Evolutionary conservation across 768 basidiomycete genomes (phyloP), one percentile per base, ranked within the genome.

Genomic region (Suillus cothurnatus): DNA sequence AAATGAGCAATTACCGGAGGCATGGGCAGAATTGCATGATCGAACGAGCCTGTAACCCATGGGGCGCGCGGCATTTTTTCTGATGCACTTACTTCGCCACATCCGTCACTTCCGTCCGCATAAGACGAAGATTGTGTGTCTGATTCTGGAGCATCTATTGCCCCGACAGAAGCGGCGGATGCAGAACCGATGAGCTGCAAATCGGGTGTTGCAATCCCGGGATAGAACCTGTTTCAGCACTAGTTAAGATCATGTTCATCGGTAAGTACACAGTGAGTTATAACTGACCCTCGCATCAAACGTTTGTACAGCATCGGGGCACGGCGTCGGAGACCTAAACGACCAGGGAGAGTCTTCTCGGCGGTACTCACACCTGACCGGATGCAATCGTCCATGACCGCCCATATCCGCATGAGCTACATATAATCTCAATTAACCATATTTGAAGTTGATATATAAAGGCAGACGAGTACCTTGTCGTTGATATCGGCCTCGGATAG

Each of bases 381-480:
- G 66, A 97, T 98, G 74, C 93, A 96, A 64, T 89, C 86, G 72
- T 97, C 94, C 96, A 97, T 97, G 6, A 95, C 93, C 62, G 80
- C 72, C 95, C 95, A 97, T 56, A 96, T 94, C 32, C 86, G 85
- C 83, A 88, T 85, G 68, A 93, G 83, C 80, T 80, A 65, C 62
- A 56, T 17, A 64, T 31, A 58, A 38, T 38, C 23, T 38, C 4
- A 41, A 12, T 28, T 41, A 59, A 41, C 38, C 9, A 59, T 28
- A 39, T 59, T 58, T 59, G 28, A 64, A 39, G 50, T 61, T 55
- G 34, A 39, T 34, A 39, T 61, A 28, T 38, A n/a, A 34, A 65
- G 60, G 53, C 32, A 58, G 6, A 17, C 26, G 64, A 72, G 47
- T 68, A 89, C 91, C 82, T 94, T 94, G 56, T 82, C 76, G 67